Conservation (phyloP, 2,329 filamentous ascomycete species). For the Cryoendolithus antarcticus region DNA sequence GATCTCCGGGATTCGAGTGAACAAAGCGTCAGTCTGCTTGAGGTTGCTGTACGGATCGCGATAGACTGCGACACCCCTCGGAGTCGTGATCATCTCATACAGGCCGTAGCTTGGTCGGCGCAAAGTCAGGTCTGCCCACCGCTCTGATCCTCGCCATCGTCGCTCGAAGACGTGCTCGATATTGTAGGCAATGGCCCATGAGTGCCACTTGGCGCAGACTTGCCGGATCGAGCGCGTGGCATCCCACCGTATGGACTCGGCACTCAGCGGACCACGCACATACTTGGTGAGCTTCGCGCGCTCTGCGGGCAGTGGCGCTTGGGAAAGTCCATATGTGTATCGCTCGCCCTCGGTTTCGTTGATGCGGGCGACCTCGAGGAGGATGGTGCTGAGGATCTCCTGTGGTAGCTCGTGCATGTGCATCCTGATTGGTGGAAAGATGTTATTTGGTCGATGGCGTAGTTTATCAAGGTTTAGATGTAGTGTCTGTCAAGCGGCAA, state of each 20-base stretch:
- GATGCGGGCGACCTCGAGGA: constrained; percentile 35
- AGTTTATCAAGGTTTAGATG: too few relatives aligned
- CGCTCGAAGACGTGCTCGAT: constrained; percentile 40
- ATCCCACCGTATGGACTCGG: constrained; percentile 41
- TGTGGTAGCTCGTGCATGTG: constrained; percentile 38
- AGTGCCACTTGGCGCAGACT: constrained; percentile 40
- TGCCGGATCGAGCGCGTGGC: constrained; percentile 36
- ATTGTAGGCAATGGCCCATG: constrained; percentile 41
- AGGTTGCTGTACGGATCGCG: constrained; percentile 40
- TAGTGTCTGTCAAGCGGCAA: too few relatives aligned
- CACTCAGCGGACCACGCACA: constrained; percentile 38
- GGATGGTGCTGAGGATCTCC: constrained; percentile 41
- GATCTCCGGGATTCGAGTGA: constrained; percentile 32
- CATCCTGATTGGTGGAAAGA: constrained; percentile 9
- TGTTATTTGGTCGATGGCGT: not conserved
- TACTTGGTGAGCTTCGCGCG: constrained; percentile 34
- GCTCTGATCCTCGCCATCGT: constrained; percentile 39
- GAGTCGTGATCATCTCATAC: constrained; percentile 37
- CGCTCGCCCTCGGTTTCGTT: constrained; percentile 35
- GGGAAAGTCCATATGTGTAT: constrained; percentile 41
- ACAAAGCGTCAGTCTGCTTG: constrained; percentile 34
- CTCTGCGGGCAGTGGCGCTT: constrained; percentile 35
- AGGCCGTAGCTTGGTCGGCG: constrained; percentile 29
- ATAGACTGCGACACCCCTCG: constrained; percentile 37
- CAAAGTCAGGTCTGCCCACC: constrained; percentile 38